Evolutionary conservation across 2,329 filamentous ascomycete species (phyloP), one percentile per base, ranked within the genome.

Genomic region (Xylaria sp.): DNA sequence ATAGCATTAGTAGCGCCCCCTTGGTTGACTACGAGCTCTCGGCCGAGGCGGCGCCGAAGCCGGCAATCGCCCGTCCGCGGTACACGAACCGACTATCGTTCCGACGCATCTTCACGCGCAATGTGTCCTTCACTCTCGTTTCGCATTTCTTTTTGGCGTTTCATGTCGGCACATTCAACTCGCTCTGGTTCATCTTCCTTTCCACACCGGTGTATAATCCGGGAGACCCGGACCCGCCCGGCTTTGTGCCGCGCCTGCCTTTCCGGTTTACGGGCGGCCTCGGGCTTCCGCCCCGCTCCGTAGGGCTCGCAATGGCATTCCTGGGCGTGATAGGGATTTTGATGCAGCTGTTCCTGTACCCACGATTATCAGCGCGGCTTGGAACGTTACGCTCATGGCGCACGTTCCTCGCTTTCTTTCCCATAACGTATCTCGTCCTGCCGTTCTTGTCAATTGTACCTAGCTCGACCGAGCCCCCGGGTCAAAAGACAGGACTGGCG

Each of bases 251-350:
- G 63, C 72, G 79, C 69, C 79, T 86, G 66, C 85, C 89, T 0
- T 88, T 91, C 75, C 80, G 85, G 69, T 94, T 94, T 76, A 89
- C 89, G 0, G 92, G 93, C 33, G 93, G 93, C 1, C 83, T 96
- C 0, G 92, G 92, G n/a, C 85, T 96, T 61, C 87, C 88, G 0
- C 89, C 92, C 0, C 85, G 87, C 0, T 86, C 88, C 2, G 91
- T 96, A 38, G 93, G 93, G n/a, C 81, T 92, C 51, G 91, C 92
- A 4, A 93, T 94, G 82, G 89, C 92, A 2, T 89, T 92, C 60
- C 86, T 96, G 17, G 93, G 93, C 9, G 80, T 88, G 58, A 89
- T 95, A 51, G 93, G 93, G n/a, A 90, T 96, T 44, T 81, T 84
- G 0, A 83, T 96, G 54, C 92, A 94, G 77, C 85, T 93, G 11